Conservation (phyloP, 139 green algal genomes). For the Chlorella sp. region DNA sequence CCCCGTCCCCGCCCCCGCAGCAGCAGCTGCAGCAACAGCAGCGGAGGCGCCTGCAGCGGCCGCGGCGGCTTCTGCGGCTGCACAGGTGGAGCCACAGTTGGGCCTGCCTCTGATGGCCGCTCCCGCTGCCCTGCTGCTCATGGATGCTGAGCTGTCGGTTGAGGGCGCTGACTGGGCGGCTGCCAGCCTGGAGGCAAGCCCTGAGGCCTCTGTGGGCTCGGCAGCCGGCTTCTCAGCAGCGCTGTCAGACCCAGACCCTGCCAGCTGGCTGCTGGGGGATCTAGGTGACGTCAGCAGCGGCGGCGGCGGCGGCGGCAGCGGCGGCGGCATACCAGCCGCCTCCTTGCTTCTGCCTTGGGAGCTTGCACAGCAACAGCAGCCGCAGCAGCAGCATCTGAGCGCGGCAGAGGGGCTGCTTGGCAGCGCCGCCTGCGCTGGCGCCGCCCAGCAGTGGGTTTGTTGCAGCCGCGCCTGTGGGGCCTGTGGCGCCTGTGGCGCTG, state of each 20-base stretch:
- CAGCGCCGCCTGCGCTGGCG: neutral
- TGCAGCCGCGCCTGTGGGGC: conserved; percentile 12
- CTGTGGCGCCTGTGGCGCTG: conserved; percentile 9
- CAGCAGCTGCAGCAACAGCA: neutral
- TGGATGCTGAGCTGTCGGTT: neutral
- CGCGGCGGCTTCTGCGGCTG: neutral
- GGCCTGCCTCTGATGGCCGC: neutral
- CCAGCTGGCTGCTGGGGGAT: neutral
- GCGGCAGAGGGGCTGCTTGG: neutral
- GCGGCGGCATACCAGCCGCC: too few species aligned
- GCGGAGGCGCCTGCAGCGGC: neutral
- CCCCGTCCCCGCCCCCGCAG: neutral
- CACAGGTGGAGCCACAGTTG: neutral
- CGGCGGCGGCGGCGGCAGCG: neutral
- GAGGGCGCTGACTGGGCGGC: neutral
- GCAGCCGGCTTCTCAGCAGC: neutral
- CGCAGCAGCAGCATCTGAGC: neutral
- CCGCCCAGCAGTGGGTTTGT: conserved; percentile 8
- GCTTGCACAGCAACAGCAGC: neutral
- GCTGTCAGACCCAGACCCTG: neutral
- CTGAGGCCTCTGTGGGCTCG: neutral
- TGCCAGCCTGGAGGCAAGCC: neutral
- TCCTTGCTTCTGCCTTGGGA: neutral
- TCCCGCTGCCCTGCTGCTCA: neutral
- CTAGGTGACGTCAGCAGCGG: neutral